Percentiles rank a stretch among this genome's conserved stretches.
Conservation (phyloP, 768 basidiomycete genomes). For the Lentinula detonsa region DNA sequence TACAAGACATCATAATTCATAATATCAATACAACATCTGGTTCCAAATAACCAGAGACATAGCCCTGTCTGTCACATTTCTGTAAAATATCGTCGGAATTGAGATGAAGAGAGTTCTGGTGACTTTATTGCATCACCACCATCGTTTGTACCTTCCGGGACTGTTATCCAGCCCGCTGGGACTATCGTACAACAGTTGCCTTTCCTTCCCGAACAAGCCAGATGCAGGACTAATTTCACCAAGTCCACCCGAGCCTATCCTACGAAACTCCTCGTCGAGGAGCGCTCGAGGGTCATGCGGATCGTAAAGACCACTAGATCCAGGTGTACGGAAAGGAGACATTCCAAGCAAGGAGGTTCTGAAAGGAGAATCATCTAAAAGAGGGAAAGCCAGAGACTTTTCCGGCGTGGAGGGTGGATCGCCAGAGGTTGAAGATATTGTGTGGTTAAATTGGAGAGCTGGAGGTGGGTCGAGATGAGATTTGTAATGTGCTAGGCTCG, state of each 20-base stretch:
- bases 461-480: constrained; percentile 59
- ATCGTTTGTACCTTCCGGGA: constrained; percentile 46
- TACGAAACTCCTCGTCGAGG: constrained; percentile 67
- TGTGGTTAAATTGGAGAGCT: constrained; percentile 34
- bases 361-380: constrained; percentile 28
- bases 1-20: not conserved
- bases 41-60: not conserved
- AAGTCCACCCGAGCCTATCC: constrained; percentile 28
- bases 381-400: constrained; percentile 25
- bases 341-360: constrained; percentile 26
- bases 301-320: constrained; percentile 50
- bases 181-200: constrained; percentile 62
- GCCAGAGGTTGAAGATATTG: constrained; percentile 24
- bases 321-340: constrained; percentile 45
- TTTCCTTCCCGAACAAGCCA: constrained; percentile 59
- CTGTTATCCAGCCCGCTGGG: constrained; percentile 49
- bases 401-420: constrained; percentile 38
- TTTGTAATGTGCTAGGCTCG: constrained; percentile 65
- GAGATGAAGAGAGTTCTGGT: not conserved
- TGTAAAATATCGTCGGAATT: not conserved
- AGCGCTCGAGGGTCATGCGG: constrained; percentile 65
- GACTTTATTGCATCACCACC: constrained; percentile 32
- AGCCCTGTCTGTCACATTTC: not conserved
- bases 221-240: constrained; percentile 44
- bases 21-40: constrained; percentile 5